phyloP scores from a whole-genome alignment of 345 rosid species.

The Eucalyptus regnans region DNA sequence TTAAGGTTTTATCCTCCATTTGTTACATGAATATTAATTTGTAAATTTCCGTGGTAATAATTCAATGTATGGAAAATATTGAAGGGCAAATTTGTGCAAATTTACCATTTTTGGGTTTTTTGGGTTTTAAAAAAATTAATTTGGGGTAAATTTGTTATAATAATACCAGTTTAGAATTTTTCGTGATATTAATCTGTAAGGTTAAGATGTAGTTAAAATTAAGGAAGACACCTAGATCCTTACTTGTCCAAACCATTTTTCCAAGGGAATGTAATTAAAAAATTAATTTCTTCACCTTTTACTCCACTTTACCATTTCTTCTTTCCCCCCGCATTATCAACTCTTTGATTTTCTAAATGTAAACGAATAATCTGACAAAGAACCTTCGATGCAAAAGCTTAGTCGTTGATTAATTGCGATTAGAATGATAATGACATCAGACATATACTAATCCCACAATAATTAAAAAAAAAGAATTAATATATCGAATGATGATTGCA shows the following conservation, averaged over 20 bases:
- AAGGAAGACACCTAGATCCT: neutral
- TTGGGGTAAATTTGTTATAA: accelerated
- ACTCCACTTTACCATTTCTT: neutral
- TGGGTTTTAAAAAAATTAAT: accelerated
- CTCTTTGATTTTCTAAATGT: neutral
- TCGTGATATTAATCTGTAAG: accelerated
- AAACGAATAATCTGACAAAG: neutral
- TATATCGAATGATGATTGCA: neutral
- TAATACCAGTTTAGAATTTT: accelerated
- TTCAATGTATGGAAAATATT: too few species aligned
- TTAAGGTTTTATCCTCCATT: too few species aligned
- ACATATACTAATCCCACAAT: neutral
- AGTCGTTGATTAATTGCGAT: neutral
- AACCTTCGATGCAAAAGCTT: neutral
- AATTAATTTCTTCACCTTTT: neutral
- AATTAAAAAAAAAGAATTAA: neutral
- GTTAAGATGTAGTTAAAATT: neutral
- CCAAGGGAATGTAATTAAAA: neutral
- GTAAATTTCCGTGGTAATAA: accelerated
- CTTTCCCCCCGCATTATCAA: neutral
- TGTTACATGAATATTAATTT: too few species aligned
- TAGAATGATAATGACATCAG: neutral
- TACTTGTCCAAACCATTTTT: neutral
- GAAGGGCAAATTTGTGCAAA: accelerated
- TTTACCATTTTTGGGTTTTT: accelerated